Conservation (phyloP, 2,329 filamentous ascomycete genomes). For the Dactylonectria macrodidyma region DNA sequence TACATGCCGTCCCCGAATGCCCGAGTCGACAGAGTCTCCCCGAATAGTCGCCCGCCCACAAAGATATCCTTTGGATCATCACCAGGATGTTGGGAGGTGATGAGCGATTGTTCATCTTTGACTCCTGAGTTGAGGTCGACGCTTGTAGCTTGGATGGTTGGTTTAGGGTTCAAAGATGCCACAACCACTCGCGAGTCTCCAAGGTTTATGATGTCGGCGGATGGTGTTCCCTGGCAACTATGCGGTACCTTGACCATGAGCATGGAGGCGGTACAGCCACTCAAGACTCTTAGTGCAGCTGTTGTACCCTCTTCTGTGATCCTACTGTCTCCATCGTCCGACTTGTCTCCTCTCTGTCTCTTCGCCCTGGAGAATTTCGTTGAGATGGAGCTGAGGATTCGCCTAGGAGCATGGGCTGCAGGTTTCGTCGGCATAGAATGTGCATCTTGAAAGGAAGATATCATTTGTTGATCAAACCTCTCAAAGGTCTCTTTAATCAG, state of each 20-base stretch:
- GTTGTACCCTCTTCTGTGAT: slow-evolving; percentile 8
- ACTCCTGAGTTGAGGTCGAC: slow-evolving; percentile 7
- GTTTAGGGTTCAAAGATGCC: neutral
- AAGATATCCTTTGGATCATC: slow-evolving; percentile 21
- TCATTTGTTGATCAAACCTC: slow-evolving; percentile 1
- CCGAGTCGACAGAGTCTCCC: slow-evolving; percentile 19
- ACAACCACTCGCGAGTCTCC: slow-evolving; percentile 19
- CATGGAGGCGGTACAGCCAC: slow-evolving; percentile 20
- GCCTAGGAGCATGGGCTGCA: neutral
- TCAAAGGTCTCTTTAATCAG: slow-evolving; percentile 7
- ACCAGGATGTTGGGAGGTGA: slow-evolving; percentile 12
- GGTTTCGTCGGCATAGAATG: slow-evolving; percentile 1
- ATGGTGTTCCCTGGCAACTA: neutral
- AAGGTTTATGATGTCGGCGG: slow-evolving; percentile 12
- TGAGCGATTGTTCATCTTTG: slow-evolving; percentile 11
- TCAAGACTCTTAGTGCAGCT: slow-evolving; percentile 13
- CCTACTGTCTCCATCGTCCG: neutral
- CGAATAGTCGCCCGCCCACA: slow-evolving; percentile 14
- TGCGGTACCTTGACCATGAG: slow-evolving; percentile 16
- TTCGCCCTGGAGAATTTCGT: slow-evolving; percentile 6
- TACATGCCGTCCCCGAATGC: slow-evolving; percentile 19
- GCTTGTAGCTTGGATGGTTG: slow-evolving; percentile 2
- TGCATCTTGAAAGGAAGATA: slow-evolving; percentile 15
- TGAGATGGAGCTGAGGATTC: slow-evolving; percentile 9
- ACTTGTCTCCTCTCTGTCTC: neutral